Evolutionary conservation across 2,329 filamentous ascomycete species (phyloP).

Genomic region (Penicillium sp.): DNA sequence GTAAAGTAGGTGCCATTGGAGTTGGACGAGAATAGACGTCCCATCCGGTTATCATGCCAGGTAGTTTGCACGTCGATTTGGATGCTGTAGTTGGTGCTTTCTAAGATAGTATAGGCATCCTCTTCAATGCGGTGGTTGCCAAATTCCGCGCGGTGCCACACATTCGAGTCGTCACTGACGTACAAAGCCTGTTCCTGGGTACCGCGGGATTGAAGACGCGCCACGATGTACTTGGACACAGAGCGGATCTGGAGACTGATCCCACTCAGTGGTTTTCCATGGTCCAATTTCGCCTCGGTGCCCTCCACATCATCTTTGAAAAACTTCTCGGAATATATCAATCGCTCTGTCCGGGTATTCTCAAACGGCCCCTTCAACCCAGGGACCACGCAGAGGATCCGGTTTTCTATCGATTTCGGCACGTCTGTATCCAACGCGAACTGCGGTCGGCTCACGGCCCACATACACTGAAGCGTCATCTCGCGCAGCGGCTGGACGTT

Average conservation of each 20-base stretch:
- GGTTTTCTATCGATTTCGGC: conserved; percentile 62
- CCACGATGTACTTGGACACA: conserved; percentile 83
- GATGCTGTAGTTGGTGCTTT: conserved; percentile 97
- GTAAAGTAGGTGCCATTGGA: conserved; percentile 97
- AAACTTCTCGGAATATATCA: conserved; percentile 79
- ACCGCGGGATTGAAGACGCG: conserved; percentile 72
- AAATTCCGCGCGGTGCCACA: conserved; percentile 92
- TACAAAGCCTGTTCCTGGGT: conserved; percentile 91
- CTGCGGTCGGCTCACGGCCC: conserved; percentile 73
- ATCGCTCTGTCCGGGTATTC: conserved; percentile 63
- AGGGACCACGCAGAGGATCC: conserved; percentile 76
- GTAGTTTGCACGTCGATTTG: conserved; percentile 88
- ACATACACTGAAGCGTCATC: conserved; percentile 74
- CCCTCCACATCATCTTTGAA: conserved; percentile 60
- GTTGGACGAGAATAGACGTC: conserved; percentile 89
- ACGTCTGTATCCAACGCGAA: conserved; percentile 60
- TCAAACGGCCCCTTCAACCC: conserved; percentile 69
- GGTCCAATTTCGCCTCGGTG: conserved; percentile 73
- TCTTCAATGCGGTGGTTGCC: conserved; percentile 81
- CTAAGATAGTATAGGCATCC: conserved; percentile 84
- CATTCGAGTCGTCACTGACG: conserved; percentile 76
- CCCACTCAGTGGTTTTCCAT: conserved; percentile 70
- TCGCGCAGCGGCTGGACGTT: conserved; percentile 63
- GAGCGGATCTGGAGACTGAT: conserved; percentile 71
- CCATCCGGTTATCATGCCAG: conserved; percentile 65